Evolutionary conservation across 345 rosid genomes (phyloP), one percentile per base, ranked within the genome.

Genomic region (Adansonia digitata): DNA sequence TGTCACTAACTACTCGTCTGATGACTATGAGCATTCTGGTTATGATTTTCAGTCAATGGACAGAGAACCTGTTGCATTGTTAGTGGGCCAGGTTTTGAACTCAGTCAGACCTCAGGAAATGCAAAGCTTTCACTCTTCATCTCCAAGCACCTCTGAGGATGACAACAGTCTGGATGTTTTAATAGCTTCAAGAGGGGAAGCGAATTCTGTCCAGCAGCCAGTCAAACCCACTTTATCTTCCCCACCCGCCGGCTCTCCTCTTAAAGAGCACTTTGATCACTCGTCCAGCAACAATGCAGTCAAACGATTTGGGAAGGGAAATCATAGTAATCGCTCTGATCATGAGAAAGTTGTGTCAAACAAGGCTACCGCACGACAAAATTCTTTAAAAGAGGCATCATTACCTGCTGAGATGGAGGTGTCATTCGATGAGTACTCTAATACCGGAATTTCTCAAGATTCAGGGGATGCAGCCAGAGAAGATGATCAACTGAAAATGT

Each of bases 371-470:
- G 69, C 78, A 27, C 79, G 90, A 60, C 95, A 90, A 83, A 91
- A 90, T 81, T 92, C 97, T 55, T 75, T 86, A 78, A 85, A 89
- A 72, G 97, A 92, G 75, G 77, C 85, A 69, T 80, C 91, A 13
- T 65, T 86, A 60, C 90, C 92, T n/a, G 81, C 86, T 42, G 95
- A 90, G 86, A 89, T 91, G 91, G 94, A 92, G 49, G 90, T 90
- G 22, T 82, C 93, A 5, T 85, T 82, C 72, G 78, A 87, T 73
- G 97, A 91, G 65, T 91, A 82, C 80, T 81, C 88, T 53, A 88
- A 88, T 76, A 86, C 82, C 35, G 93, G 59, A 35, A 74, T 80
- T 35, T 91, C 93, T 64, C 94, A 90, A 74, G 97, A 94, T 71
- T 88, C 93, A 13, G 85, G 85, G 63, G 90, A 87, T 73, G 79